Base-by-base conservation (phyloP, 352 stramenopile species). In the Phytopythium cucurbitacearum region DNA sequence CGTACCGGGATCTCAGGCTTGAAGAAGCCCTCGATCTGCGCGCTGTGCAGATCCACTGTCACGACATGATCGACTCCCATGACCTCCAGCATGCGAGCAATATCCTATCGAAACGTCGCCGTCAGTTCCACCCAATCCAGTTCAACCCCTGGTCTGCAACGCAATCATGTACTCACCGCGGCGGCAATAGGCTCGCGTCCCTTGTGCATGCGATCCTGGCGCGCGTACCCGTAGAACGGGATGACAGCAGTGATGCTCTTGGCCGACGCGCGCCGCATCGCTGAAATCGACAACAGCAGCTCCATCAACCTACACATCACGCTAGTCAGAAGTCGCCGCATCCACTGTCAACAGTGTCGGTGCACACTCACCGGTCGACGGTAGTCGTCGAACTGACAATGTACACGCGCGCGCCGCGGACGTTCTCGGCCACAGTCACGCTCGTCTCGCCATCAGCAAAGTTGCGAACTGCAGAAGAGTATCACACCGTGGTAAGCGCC, bases 31-130 rank as follows among this genome's bases (percentile, higher is more conserved):
- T 95, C 85, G 51, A 93, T 91, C 61, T 95, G 85, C 38, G 82
- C 78, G 42, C 82, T 95, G 70, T 95, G 85, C n/a, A 95, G 69
- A 42, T 95, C 82, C 21, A 95, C 81, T 0, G 85, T 93, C 60
- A 95, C 83, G 16, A 95, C 82, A 59, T 93, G 85, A 53, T 95
- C 83, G 53, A 95, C 83, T 32, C 85, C 85, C 83, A 95, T 93
- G n/a, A 89, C 86, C 59, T 95, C 82, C 6, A 95, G 80, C 85
- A 95, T 95, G 33, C 78, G 76, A 15, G 85, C 85, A 43, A 95
- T 80, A 38, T 95, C 82, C 80, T 90, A 56, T 1, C 21, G 2
- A 45, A 7, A 59, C 21, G 3, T 2, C 11, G 12, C 8, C 43
- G 7, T n/a, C 21, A 15, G 28, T 40, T 44, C 7, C 13, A 38